phyloP scores from a whole-genome alignment of 2,329 filamentous ascomycete species.

The Cladosporium cucumerinum region DNA sequence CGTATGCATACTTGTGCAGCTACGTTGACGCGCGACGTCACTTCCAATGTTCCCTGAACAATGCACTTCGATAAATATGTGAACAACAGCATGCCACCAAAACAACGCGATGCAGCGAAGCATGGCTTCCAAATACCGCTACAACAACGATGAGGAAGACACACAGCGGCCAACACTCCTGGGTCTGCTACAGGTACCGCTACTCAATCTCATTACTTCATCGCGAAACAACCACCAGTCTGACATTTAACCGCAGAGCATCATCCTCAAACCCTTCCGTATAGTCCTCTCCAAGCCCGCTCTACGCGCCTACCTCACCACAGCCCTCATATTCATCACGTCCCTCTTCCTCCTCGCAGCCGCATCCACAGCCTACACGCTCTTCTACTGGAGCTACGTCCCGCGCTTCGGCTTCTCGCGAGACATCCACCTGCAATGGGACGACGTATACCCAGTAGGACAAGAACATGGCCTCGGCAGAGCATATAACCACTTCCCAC shows the following conservation, averaged over 20 bases:
- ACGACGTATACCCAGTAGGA: conserved; percentile 39
- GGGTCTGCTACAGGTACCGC: conserved; percentile 14
- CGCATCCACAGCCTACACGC: conserved; percentile 58
- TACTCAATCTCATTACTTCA: neutral
- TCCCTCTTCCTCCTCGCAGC: conserved; percentile 55
- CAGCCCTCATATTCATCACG: conserved; percentile 51
- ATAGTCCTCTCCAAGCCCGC: conserved; percentile 59
- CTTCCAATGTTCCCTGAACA: neutral
- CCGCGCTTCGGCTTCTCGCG: conserved; percentile 61
- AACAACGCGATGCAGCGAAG: conserved; percentile 11
- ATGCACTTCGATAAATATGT: neutral
- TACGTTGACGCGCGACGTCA: conserved; percentile 2
- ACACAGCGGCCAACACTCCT: neutral
- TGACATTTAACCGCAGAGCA: conserved; percentile 42
- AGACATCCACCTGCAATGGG: conserved; percentile 65
- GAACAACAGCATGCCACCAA: conserved; percentile 16
- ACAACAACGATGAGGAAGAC: neutral
- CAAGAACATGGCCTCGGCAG: neutral
- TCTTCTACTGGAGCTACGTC: conserved; percentile 68
- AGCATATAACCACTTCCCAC: conserved; percentile 38
- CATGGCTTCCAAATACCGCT: conserved; percentile 18
- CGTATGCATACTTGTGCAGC: neutral
- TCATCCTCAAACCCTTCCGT: conserved; percentile 52
- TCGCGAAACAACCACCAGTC: neutral
- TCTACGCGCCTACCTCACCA: conserved; percentile 62